These are phyloP conservation scores for Fusarium mangiferae DNA, from an alignment of 2,329 filamentous ascomycete species.

Conservation along the genomic window DNA sequence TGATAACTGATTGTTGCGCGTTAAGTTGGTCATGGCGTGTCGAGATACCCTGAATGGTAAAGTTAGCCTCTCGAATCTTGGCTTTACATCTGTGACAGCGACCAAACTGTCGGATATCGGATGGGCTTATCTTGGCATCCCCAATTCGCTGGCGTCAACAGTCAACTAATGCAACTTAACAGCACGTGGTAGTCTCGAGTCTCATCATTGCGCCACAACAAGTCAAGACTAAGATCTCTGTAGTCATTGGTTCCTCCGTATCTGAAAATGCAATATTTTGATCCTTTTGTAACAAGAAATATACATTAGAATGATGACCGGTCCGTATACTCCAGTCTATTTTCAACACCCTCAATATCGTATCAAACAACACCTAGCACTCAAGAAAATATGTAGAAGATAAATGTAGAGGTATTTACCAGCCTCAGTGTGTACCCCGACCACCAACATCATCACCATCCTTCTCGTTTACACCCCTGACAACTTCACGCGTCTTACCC, in stretches of 20 bases:
- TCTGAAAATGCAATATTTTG: neutral
- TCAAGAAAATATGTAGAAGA: neutral
- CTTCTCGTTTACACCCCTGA: slow-evolving; percentile 43
- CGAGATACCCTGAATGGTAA: slow-evolving; percentile 3
- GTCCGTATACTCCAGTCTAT: slow-evolving; percentile 9
- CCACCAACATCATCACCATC: slow-evolving; percentile 40
- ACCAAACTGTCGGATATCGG: neutral
- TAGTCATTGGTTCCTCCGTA: neutral
- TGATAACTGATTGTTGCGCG: neutral
- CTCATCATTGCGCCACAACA: neutral
- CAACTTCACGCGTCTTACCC: slow-evolving; percentile 57
- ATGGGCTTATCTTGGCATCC: neutral
- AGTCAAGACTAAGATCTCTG: neutral
- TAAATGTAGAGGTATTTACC: neutral
- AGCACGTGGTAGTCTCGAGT: neutral
- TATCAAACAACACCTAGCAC: neutral
- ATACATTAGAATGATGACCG: slow-evolving; percentile 19
- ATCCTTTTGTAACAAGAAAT: neutral
- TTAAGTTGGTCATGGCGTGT: neutral
- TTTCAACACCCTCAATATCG: neutral
- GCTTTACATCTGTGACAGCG: neutral
- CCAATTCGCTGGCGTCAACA: neutral
- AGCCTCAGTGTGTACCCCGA: slow-evolving; percentile 38
- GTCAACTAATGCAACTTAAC: neutral
- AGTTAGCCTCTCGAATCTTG: neutral